These are phyloP conservation scores for Podosphaera fusca DNA, from an alignment of 2,329 filamentous ascomycete species.

Conservation along the genomic window DNA sequence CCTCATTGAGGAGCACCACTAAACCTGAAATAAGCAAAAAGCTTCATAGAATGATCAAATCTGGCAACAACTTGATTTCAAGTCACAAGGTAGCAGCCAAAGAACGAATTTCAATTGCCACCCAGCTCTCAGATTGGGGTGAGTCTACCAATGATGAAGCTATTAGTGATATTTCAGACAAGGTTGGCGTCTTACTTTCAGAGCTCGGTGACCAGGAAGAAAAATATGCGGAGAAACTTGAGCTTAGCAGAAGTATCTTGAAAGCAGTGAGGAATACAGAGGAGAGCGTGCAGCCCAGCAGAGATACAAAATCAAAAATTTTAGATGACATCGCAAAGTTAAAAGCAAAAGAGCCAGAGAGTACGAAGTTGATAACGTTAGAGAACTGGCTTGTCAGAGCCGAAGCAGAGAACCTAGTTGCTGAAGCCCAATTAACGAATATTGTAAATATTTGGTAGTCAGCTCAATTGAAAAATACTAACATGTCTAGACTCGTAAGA, in stretches of 20 bases:
- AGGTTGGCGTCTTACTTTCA: constrained; percentile 74
- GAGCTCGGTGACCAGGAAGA: constrained; percentile 94
- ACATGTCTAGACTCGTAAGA: constrained; percentile 54
- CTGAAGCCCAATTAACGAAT: constrained; percentile 89
- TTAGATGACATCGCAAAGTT: constrained; percentile 78
- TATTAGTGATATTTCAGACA: constrained; percentile 79
- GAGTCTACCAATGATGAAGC: constrained; percentile 74
- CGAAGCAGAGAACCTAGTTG: constrained; percentile 87
- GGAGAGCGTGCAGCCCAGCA: constrained; percentile 76
- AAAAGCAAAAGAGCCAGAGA: constrained; percentile 80
- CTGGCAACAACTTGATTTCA: constrained; percentile 67
- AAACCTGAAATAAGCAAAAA: constrained; percentile 78
- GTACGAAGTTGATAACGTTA: constrained; percentile 54
- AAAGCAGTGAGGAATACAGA: constrained; percentile 94
- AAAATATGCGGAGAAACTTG: constrained; percentile 59
- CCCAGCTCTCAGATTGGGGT: constrained; percentile 89
- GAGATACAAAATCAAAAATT: constrained; percentile 71
- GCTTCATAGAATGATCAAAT: constrained; percentile 84
- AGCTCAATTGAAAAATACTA: not conserved
- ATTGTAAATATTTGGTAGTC: constrained; percentile 35
- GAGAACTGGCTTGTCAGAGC: constrained; percentile 94
- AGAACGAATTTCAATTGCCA: constrained; percentile 65
- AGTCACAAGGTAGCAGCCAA: constrained; percentile 68
- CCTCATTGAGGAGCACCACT: constrained; percentile 59
- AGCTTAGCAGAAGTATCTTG: constrained; percentile 59